Conservation (phyloP, 1,284 basidiomycete species). For the Sporisorium graminicola region DNA sequence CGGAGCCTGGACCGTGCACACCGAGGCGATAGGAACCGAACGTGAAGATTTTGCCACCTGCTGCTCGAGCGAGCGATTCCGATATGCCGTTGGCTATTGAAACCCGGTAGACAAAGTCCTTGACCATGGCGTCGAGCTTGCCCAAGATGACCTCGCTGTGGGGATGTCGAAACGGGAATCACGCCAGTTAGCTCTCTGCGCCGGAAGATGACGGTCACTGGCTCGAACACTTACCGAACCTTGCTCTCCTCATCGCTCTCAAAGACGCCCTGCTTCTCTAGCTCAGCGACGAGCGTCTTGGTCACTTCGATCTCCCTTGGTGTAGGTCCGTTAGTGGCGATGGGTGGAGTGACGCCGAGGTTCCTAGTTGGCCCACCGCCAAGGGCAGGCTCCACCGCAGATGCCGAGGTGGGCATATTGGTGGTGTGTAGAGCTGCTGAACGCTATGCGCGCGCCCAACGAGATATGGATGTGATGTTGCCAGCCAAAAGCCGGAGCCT, state of each 20-base stretch:
- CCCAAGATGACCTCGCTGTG: constrained; percentile 91
- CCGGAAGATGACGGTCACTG: neutral
- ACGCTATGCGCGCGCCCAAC: constrained; percentile 10
- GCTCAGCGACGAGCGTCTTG: constrained; percentile 85
- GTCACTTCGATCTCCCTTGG: constrained; percentile 74
- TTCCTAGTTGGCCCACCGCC: constrained; percentile 47
- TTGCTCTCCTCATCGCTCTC: constrained; percentile 90
- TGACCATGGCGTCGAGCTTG: constrained; percentile 87
- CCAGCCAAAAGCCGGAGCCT: neutral
- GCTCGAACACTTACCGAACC: constrained; percentile 78
- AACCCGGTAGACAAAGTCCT: constrained; percentile 90
- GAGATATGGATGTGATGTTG: neutral
- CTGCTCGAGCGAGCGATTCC: constrained; percentile 83
- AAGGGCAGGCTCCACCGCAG: constrained; percentile 48
- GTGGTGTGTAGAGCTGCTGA: neutral
- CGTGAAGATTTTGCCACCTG: constrained; percentile 98
- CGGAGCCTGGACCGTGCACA: constrained; percentile 93
- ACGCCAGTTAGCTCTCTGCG: neutral
- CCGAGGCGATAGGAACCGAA: constrained; percentile 88
- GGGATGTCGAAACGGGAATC: no score
- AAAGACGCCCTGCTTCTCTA: constrained; percentile 86
- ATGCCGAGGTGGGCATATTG: constrained; percentile 46
- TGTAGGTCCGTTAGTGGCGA: constrained; percentile 74
- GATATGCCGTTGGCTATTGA: constrained; percentile 84
- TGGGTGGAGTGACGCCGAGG: constrained; percentile 82